phyloP scores from a whole-genome alignment of 257 asterid genomes.

The Solanum habrochaites region DNA sequence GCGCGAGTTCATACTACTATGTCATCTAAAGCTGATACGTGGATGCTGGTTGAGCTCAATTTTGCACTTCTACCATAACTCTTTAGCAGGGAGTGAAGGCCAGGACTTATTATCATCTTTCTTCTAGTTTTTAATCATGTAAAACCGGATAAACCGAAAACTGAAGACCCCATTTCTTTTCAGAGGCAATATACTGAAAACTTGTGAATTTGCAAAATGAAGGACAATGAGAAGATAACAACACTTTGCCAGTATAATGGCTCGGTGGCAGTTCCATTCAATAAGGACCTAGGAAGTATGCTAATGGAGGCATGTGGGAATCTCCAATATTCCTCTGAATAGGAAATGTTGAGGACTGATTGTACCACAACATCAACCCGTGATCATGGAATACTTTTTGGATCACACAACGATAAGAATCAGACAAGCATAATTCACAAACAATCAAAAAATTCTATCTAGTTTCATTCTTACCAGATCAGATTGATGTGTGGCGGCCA shows the following conservation, averaged over 20 bases:
- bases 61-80: not conserved
- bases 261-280: not conserved
- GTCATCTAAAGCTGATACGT: constrained; percentile 27
- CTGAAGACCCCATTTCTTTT: not conserved
- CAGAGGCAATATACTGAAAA: not conserved
- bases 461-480: not conserved
- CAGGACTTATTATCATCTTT: not conserved
- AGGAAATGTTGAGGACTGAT: not conserved
- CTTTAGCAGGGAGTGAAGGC: not conserved
- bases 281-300: not conserved
- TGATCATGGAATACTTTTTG: not conserved
- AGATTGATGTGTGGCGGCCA: not conserved
- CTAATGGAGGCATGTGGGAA: not conserved
- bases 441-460: not conserved
- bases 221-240: not conserved
- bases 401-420: not conserved
- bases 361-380: not conserved
- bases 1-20: constrained; percentile 25
- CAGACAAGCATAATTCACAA: not conserved
- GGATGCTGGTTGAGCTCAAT: constrained; percentile 16
- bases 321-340: not conserved
- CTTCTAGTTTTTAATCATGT: not conserved
- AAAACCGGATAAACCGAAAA: not conserved
- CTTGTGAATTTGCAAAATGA: not conserved
- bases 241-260: not conserved